A percentile compares a stretch with the other conserved stretches of the same genome.
Evolutionary conservation across 306 rosid genomes (phyloP).

Genomic region (Lagenaria siceraria): DNA sequence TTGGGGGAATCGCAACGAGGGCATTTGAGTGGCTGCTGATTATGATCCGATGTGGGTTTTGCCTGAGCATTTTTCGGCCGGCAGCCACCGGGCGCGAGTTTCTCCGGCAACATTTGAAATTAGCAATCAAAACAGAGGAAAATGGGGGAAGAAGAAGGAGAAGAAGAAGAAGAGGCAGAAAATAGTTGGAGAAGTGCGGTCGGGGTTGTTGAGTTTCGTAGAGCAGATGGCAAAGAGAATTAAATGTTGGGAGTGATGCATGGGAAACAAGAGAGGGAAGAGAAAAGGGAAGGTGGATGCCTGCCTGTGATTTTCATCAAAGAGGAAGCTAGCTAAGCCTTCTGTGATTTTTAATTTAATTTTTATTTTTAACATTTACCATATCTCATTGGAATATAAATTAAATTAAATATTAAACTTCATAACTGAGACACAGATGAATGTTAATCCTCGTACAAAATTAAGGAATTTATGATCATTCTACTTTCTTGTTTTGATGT

Average conservation of each 20-base stretch:
- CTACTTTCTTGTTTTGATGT: neutral
- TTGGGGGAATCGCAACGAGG: constrained; percentile 92
- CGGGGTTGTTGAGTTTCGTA: constrained; percentile 5
- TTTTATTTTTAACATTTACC: too few relatives aligned
- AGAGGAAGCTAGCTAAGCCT: neutral
- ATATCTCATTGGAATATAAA: too few relatives aligned
- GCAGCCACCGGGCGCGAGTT: neutral
- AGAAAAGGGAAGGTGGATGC: neutral
- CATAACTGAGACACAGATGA: too few relatives aligned
- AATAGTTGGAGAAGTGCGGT: neutral
- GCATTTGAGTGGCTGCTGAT: constrained; percentile 27
- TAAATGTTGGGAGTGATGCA: constrained; percentile 17
- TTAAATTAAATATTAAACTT: too few relatives aligned
- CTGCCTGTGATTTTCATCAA: constrained; percentile 8
- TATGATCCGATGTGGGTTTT: neutral
- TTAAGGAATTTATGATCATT: neutral
- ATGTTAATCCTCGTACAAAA: too few relatives aligned
- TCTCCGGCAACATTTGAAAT: neutral
- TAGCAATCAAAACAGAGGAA: neutral
- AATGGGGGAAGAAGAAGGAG: neutral
- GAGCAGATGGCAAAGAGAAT: constrained; percentile 19
- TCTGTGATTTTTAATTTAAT: neutral
- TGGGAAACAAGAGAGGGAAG: constrained; percentile 7
- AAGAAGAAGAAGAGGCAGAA: neutral
- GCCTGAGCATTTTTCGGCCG: neutral